These are phyloP conservation scores for Bipolaris victoriae DNA, from an alignment of 2,329 filamentous ascomycete genomes.

Conservation along the genomic window DNA sequence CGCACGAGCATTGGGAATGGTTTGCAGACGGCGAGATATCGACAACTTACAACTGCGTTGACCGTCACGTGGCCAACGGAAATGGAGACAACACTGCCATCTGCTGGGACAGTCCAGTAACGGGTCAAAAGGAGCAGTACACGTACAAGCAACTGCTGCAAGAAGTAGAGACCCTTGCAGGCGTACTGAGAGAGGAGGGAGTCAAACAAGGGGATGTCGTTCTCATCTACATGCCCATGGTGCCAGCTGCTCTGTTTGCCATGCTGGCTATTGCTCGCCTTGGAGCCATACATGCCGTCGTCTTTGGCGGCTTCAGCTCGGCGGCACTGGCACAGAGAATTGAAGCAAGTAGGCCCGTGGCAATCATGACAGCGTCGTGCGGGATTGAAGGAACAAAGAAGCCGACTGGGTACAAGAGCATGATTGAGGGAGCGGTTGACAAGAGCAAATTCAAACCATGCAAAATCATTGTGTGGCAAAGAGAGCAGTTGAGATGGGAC, in stretches of 20 bases:
- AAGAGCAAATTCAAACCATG: conserved; percentile 73
- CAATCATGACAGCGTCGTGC: conserved; percentile 86
- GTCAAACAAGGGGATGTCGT: conserved; percentile 85
- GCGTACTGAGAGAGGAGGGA: conserved; percentile 80
- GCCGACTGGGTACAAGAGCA: conserved; percentile 73
- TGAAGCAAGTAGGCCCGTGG: conserved; percentile 76
- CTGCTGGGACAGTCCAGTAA: conserved; percentile 87
- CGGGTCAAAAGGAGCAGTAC: conserved; percentile 70
- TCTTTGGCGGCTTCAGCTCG: conserved; percentile 91
- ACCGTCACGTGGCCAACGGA: conserved; percentile 81
- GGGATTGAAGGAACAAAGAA: conserved; percentile 88
- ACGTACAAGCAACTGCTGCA: conserved; percentile 77
- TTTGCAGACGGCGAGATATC: conserved; percentile 88
- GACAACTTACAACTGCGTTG: conserved; percentile 89
- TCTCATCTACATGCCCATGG: conserved; percentile 97
- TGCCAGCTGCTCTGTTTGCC: conserved; percentile 84
- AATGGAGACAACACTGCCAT: conserved; percentile 76
- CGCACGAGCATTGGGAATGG: conserved; percentile 84
- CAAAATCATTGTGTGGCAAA: conserved; percentile 82
- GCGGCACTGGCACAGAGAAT: conserved; percentile 85
- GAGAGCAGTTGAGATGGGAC: conserved; percentile 77
- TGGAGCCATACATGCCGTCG: conserved; percentile 87
- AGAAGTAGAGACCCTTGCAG: conserved; percentile 82
- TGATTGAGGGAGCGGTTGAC: conserved; percentile 75
- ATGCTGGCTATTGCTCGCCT: conserved; percentile 81